phyloP scores from a whole-genome alignment of 2,329 filamentous ascomycete genomes.

The Tolypocladium inflatum region DNA sequence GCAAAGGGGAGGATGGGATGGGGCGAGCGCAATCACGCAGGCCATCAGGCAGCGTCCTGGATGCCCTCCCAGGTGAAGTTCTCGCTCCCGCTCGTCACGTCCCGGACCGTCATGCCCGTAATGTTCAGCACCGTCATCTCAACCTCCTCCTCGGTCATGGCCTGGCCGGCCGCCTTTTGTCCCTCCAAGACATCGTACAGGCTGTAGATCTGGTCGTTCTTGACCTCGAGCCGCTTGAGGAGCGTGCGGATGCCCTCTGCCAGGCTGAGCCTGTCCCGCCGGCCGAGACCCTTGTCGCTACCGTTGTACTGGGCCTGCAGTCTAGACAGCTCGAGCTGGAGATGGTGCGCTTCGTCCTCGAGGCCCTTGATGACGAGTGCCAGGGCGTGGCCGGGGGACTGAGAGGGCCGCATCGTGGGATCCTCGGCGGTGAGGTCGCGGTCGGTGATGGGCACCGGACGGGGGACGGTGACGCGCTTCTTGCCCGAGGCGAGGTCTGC shows the following conservation, averaged over 20 bases:
- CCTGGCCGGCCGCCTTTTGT: slow-evolving; percentile 56
- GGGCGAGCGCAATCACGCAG: too few species aligned
- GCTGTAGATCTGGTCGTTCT: slow-evolving; percentile 71
- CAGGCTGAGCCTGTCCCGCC: slow-evolving; percentile 52
- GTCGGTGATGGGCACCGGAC: slow-evolving; percentile 58
- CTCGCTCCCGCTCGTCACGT: slow-evolving; percentile 26
- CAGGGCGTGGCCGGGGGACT: slow-evolving; percentile 62
- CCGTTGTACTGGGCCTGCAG: slow-evolving; percentile 54
- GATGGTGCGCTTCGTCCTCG: slow-evolving; percentile 68
- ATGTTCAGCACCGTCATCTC: slow-evolving; percentile 55
- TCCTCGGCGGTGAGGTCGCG: slow-evolving; percentile 41
- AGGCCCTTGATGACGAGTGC: slow-evolving; percentile 76
- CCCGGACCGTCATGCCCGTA: slow-evolving; percentile 33
- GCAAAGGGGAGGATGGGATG: not conserved
- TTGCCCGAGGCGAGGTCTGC: slow-evolving; percentile 32
- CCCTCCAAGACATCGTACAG: slow-evolving; percentile 79
- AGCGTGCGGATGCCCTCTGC: slow-evolving; percentile 52
- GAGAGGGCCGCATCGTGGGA: slow-evolving; percentile 54
- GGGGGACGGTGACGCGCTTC: slow-evolving; percentile 52
- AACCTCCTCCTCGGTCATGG: slow-evolving; percentile 52
- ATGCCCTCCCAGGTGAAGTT: slow-evolving; percentile 33
- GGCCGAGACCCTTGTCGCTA: slow-evolving; percentile 57
- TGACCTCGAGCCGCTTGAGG: slow-evolving; percentile 56
- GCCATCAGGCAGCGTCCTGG: slow-evolving; percentile 12
- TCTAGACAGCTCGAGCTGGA: slow-evolving; percentile 59